Conservation (phyloP, 208 protist genomes). For the Crithidia bombi region DNA sequence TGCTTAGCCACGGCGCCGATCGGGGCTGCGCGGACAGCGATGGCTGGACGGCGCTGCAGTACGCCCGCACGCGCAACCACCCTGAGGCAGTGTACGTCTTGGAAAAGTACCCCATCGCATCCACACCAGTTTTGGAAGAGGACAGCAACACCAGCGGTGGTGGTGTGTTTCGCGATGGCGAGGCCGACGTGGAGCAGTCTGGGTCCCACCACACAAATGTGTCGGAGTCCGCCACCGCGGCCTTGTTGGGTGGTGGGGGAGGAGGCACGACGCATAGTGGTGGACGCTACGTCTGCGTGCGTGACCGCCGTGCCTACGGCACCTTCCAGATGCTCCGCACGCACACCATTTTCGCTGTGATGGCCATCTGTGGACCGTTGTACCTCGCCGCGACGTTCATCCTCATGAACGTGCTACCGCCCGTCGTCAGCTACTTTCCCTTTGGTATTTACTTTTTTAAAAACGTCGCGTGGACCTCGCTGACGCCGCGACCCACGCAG, state of each 20-base stretch:
- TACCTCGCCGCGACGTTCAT: conserved; percentile 41
- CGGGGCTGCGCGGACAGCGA: conserved; percentile 44
- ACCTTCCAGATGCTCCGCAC: conserved; percentile 57
- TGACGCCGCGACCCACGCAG: conserved; percentile 56
- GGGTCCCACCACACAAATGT: too few relatives aligned
- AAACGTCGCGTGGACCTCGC: conserved; percentile 57
- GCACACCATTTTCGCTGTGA: conserved; percentile 48
- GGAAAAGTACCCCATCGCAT: conserved; percentile 14
- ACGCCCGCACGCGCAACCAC: conserved; percentile 66
- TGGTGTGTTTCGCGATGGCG: background rate
- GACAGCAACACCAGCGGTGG: background rate
- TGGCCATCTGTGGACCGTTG: conserved; percentile 40
- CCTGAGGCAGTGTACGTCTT: conserved; percentile 61
- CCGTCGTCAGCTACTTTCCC: conserved; percentile 49
- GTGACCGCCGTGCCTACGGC: conserved; percentile 43
- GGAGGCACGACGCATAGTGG: background rate
- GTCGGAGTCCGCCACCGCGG: conserved; percentile 5
- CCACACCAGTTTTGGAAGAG: background rate
- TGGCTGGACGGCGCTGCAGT: conserved; percentile 62
- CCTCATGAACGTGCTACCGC: conserved; percentile 49
- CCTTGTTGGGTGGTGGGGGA: background rate
- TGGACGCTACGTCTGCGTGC: conserved; percentile 41
- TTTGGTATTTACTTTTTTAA: conserved; percentile 67
- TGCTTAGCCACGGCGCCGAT: conserved; percentile 58
- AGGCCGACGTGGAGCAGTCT: background rate